Percentiles rank a stretch among this genome's conserved stretches.
phyloP scores from a whole-genome alignment of 73 alveolate genomes.

The Paramecium tetraurelia region DNA sequence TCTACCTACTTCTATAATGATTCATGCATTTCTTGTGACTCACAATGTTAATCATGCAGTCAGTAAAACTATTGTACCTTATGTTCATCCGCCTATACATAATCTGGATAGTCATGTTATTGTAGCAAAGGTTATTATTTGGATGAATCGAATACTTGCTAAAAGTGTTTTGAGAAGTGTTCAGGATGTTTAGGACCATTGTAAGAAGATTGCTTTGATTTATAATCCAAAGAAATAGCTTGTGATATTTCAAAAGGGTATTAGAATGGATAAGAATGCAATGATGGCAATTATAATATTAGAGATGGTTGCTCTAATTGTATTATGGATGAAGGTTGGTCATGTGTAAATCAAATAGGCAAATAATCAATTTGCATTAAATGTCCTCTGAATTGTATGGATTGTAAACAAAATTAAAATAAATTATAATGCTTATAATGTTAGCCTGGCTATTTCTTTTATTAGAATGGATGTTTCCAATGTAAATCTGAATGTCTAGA shows the following conservation, averaged over 20 bases:
- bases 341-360: background rate
- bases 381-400: background rate
- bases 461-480: background rate
- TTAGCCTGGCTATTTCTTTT: background rate
- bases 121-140: conserved; percentile 8
- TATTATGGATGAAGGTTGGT: conserved; percentile 5
- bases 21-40: background rate
- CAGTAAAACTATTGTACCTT: background rate
- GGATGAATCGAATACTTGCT: background rate
- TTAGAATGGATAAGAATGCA: background rate
- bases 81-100: background rate
- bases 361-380: background rate
- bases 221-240: background rate
- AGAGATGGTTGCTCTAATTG: conserved; percentile 47
- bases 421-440: background rate
- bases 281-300: conserved; percentile 8
- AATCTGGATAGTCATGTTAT: background rate
- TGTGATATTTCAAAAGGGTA: background rate
- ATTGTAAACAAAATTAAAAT: background rate
- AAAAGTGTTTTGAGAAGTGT: background rate
- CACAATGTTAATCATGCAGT: background rate
- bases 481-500: background rate
- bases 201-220: background rate
- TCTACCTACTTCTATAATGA: background rate
- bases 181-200: background rate